Base-by-base conservation (phyloP, 352 stramenopile species). In the Globisporangium abappressorium region DNA sequence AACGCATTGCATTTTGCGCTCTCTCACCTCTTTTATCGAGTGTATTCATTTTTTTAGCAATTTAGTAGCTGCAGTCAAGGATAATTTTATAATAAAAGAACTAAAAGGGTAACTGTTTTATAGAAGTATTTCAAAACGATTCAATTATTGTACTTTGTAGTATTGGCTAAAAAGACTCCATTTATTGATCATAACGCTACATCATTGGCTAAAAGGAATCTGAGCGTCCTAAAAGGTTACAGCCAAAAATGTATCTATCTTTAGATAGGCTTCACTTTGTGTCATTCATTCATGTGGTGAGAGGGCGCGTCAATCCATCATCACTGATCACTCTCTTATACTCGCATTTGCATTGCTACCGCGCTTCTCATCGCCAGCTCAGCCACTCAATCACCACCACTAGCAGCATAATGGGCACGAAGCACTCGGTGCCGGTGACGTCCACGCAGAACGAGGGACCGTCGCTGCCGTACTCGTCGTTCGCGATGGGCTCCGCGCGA, bases 361-460 rank as follows among this genome's bases (percentile, higher is more conserved):
- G 24, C 20, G 34, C 49, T 61, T 26, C 22, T 33, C 51, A 34
- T 3, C 24, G 5, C 30, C 18, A 26, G 22, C 22, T 33, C 15
- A 38, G 15, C 26, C 15, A 58, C 14, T 15, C 54, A 22, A 14
- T 24, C 7, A 41, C 2, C 54, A 24, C 55, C 55, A 1, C 5
- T 14, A 38, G 14, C 26, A 38, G 14, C 26, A 24, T 57, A 14
- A 92, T 91, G 84, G 84, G 84, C 26, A 76, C 79, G n/a, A 92
- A 90, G 70, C 47, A 85, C 69, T 92, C 84, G 65, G 74, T 83
- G 49, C 74, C 81, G 0, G 80, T 78, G 34, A 80, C 71, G n/a
- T 82, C 77, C 1, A 69, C 68, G 15, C 77, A 66, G 49, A 51
- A 56, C 38, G 24, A 74, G 43, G 24, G 51, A 1, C 61, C 53